Conservation (phyloP, 148 eudicot genomes). For the Camellia lanceoleosa region DNA sequence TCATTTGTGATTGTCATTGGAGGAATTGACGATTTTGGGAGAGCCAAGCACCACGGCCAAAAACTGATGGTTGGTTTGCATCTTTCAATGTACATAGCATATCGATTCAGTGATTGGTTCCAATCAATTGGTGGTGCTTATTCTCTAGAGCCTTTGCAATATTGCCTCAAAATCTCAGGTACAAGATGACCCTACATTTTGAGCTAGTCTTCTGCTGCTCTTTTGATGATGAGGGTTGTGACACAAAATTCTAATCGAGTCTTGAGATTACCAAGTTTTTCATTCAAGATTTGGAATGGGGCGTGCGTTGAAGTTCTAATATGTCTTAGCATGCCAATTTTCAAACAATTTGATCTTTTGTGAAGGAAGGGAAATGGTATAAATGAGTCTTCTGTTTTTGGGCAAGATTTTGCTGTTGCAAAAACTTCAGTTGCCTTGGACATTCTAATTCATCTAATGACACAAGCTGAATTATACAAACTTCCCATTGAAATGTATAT, state of each 20-base stretch:
- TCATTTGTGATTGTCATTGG: background rate
- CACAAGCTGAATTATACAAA: background rate
- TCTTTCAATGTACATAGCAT: background rate
- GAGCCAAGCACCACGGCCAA: background rate
- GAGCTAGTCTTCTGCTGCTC: background rate
- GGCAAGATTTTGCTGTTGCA: background rate
- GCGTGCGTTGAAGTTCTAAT: no score
- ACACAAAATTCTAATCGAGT: no score
- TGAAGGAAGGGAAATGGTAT: background rate
- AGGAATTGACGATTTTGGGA: background rate
- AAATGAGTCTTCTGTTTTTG: background rate
- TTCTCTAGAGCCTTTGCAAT: background rate
- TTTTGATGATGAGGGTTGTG: no score
- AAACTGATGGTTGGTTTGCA: background rate
- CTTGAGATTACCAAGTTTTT: background rate
- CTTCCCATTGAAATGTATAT: no score
- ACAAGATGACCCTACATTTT: background rate
- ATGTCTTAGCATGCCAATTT: no score
- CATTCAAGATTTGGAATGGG: background rate
- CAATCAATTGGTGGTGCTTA: background rate
- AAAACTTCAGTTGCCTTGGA: background rate
- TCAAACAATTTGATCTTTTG: no score
- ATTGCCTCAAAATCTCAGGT: background rate
- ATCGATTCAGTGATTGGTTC: background rate
- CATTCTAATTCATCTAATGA: background rate